Conservation (phyloP, 306 rosid genomes). For the Quercus parvula region DNA sequence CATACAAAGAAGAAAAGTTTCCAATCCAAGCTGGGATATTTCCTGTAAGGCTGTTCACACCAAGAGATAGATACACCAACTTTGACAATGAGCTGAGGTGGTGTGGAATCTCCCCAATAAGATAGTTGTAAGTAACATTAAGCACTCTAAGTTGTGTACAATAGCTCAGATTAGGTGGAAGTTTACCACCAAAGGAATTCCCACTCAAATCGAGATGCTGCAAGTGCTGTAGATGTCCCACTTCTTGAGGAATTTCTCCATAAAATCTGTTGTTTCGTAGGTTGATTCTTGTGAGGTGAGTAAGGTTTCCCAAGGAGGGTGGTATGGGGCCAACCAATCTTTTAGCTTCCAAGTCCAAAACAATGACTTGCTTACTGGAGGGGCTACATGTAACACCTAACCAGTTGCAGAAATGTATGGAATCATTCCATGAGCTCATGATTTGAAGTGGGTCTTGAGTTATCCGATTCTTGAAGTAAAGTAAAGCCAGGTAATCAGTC, state of each 20-base stretch:
- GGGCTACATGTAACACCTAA: neutral
- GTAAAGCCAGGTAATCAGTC: conserved; percentile 37
- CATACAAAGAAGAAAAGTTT: neutral
- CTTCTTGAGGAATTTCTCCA: conserved; percentile 21
- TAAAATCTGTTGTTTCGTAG: conserved; percentile 22
- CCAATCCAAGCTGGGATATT: conserved; percentile 53
- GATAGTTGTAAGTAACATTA: neutral
- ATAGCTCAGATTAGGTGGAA: conserved; percentile 37
- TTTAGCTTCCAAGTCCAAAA: conserved; percentile 16
- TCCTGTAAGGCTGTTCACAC: neutral
- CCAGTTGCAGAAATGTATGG: conserved; percentile 32
- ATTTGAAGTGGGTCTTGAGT: conserved; percentile 29
- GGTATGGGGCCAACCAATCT: conserved; percentile 18
- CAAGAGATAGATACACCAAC: neutral
- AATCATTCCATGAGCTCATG: conserved; percentile 41
- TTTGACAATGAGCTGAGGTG: conserved; percentile 13
- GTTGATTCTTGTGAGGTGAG: conserved; percentile 23
- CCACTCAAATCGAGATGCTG: conserved; percentile 2
- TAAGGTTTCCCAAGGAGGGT: conserved; percentile 44
- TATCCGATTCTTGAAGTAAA: conserved; percentile 32
- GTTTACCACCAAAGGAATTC: conserved; percentile 33
- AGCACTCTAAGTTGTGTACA: conserved; percentile 16
- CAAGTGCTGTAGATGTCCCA: conserved; percentile 21
- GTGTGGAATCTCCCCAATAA: conserved; percentile 9
- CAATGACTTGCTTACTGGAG: conserved; percentile 15